These are phyloP conservation scores for Rhizopogon vinicolor DNA, from an alignment of 768 basidiomycete genomes.

Conservation along the genomic window DNA sequence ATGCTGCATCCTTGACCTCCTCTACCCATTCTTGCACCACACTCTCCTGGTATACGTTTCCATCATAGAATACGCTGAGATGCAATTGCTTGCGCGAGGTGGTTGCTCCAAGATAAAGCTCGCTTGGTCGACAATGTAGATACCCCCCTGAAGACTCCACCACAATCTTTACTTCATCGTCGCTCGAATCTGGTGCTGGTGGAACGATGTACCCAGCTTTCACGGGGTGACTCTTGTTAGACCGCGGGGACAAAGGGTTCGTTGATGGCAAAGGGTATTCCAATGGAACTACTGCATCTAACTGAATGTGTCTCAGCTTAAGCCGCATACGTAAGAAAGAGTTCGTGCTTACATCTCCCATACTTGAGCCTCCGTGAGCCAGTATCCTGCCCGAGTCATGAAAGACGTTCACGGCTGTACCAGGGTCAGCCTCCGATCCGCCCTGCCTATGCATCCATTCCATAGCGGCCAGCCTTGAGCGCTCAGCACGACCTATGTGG, in stretches of 20 bases:
- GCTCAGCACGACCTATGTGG: constrained; percentile 6
- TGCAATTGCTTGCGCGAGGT: constrained; percentile 28
- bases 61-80: constrained; percentile 35
- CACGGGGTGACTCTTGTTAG: constrained; percentile 8
- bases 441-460: constrained; percentile 16
- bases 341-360: constrained; percentile 23
- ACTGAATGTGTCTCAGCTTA: constrained; percentile 30
- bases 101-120: constrained; percentile 39
- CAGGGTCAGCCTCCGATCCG: not conserved
- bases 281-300: constrained; percentile 29
- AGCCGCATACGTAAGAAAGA: not conserved
- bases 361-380: constrained; percentile 15
- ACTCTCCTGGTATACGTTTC: constrained; percentile 39
- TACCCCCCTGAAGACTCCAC: constrained; percentile 5
- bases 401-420: constrained; percentile 2
- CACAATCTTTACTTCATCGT: constrained; percentile 7
- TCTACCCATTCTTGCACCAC: constrained; percentile 43
- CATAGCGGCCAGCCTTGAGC: constrained; percentile 10
- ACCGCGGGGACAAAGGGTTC: constrained; percentile 18
- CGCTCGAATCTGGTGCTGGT: not conserved
- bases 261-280: constrained; percentile 29
- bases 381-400: constrained; percentile 3
- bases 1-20: constrained; percentile 34
- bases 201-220: constrained; percentile 7
- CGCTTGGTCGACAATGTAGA: constrained; percentile 40